Base-by-base conservation (phyloP, 352 stramenopile genomes). In the Phytophthora macrochlamydospora region DNA sequence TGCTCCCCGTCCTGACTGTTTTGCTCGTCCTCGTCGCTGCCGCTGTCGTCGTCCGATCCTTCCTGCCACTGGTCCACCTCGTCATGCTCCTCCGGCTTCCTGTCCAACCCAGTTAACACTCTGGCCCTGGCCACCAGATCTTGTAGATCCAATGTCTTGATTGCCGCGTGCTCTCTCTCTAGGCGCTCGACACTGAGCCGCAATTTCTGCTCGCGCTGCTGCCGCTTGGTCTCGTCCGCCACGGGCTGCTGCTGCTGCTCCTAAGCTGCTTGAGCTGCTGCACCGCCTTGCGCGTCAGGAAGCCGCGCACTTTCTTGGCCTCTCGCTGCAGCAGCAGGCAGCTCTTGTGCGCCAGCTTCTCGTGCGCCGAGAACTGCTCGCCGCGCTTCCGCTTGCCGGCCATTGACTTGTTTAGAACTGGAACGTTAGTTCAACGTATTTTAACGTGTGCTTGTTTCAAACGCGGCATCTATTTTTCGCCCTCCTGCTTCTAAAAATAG, bases 311-410 rank as follows among this genome's bases (percentile, higher is more conserved):
- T 61, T 92, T 92, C 73, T 93, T 93, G 35, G 75, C 73, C 61
- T 93, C 85, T 38, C 85, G 83, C 71, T 90, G 83, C 71, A 93
- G 69, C 51, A 91, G 56, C 56, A 75, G 71, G 49, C 67, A 73
- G 63, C 81, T 90, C 75, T 93, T 90, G 75, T 93, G 85, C 62
- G 79, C 72, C 46, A 91, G 81, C 54, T 81, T 83, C 49, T 93
- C 85, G 50, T 85, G 79, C 67, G 77, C 73, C 43, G 70, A 82
- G 73, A 85, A 86, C 54, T 62, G 50, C 28, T 68, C 71, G 56
- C 56, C 63, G 43, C 79, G 78, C 69, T 87, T 86, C 52, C 81
- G 74, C 75, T 89, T 90, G 55, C 42, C 49, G 7, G 60, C 46
- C 75, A 71, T 76, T 54, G 64, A 45, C 64, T 71, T 67, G 68